Evolutionary conservation across 2,329 filamentous ascomycete genomes (phyloP), one percentile per base, ranked within the genome.

Genomic region (Didymella exigua): DNA sequence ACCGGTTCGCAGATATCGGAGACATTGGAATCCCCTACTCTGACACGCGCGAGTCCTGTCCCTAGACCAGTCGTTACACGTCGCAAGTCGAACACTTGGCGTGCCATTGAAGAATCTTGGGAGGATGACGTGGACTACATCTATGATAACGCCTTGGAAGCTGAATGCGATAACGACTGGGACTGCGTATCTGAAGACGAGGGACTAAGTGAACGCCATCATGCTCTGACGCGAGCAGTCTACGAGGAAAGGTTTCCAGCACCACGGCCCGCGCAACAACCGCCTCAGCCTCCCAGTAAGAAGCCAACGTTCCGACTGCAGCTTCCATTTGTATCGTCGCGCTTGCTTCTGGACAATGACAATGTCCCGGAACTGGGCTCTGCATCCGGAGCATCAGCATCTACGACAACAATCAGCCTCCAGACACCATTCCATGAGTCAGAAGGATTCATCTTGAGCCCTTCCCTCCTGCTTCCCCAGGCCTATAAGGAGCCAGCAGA

Each of bases 121-220:
- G 84, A 87, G 62, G 83, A 84, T 33, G 83, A 85, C 56, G 83
- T 87, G 51, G 84, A 86, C 60, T 86, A 83, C 63, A 85, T 82
- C 63, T 86, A 86, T 61, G 81, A 86, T 56, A 81, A 85, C 65
- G 82, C 82, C 23, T 80, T 84, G 5, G 84, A 86, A 68, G 83
- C 84, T 1, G 81, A 83, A 47, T 86, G 82, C 59, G 78, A 87
- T 58, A 85, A 85, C 53, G 82, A 86, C 54, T 86, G 84, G 83
- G 76, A 80, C 51, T 75, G 66, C 33, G 58, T 59, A 21, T 74
- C 66, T 8, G 62, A 61, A 23, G 62, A 68, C n/a, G 61, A 58
- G 26, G 66, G 45, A 65, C 58, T 45, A 68, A 74, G 78, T 46
- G 69, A 76, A 47, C 75, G 76, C 29, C 56, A 53, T n/a, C 36